Evolutionary conservation across 1,139 yeast species (phyloP), one percentile per base, ranked within the genome.

Genomic region (Suhomyces ambrosiae): DNA sequence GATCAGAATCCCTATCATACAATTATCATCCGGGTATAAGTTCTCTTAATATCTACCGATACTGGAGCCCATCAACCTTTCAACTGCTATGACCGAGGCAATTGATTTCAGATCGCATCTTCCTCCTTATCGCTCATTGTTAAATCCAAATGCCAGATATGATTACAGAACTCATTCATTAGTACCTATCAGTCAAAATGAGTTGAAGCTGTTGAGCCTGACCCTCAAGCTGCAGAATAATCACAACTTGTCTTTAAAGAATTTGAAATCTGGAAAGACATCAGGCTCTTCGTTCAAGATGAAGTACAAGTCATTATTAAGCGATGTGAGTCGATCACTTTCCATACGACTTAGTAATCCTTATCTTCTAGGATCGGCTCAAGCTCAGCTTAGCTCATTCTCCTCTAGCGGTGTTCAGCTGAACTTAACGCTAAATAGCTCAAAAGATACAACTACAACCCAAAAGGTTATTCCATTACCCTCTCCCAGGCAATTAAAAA

Each of bases 71-170:
- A n/a, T n/a, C n/a, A n/a, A n/a, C n/a, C n/a, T n/a, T 25, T 7
- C 15, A 19, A 15, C 16, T n/a, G 8, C 5, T 8, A 38, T 35
- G 42, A 31, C 34, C 8, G 44, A 37, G 7, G 26, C 30, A 9
- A 23, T 40, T 21, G 74, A 68, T 47, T 67, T 56, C 45, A 65
- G 56, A 25, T 47, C 53, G 28, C 61, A 69, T 48, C 57, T 71
- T 24, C 77, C 77, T 13, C 68, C 76, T 3, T 71, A 71, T 49
- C 58, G 77, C 30, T 69, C 75, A 17, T 58, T 71, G 15, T 53
- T 71, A 14, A 65, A 58, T 33, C 77, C 77, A 2, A 60, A 57
- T 38, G 67, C 71, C 7, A 56, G 68, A 16, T 71, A 71, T 49
- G 77, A 71, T 44, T 71, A 71, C 48, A 52, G 54, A 34, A 64